Conservation (phyloP, 805 yeast genomes). For the Yarrowia sp. region DNA sequence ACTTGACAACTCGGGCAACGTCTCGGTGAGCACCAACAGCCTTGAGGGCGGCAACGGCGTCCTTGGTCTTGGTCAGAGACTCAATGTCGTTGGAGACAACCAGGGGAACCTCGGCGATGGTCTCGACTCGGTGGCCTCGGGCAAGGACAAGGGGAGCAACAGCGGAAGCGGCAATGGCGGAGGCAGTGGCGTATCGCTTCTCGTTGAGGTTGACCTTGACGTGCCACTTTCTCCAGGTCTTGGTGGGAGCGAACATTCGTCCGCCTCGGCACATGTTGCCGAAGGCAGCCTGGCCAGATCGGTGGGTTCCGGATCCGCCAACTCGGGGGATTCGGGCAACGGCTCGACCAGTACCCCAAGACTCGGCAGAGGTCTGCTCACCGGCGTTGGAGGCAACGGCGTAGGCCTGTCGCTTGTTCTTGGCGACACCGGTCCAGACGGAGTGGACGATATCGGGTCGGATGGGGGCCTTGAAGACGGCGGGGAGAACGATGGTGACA, state of each 20-base stretch:
- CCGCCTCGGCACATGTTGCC: conserved; percentile 99
- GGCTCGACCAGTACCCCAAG: conserved; percentile 99
- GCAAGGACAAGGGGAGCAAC: conserved; percentile 98
- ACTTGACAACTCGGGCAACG: conserved; percentile 94
- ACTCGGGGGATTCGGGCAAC: conserved; percentile 99
- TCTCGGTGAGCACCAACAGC: conserved; percentile 99
- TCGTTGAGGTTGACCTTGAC: conserved; percentile 99
- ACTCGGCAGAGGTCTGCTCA: conserved; percentile 99
- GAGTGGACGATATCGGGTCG: conserved; percentile 99
- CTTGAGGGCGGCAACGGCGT: conserved; percentile 96
- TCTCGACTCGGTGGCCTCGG: conserved; percentile 99
- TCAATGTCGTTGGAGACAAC: conserved; percentile 93
- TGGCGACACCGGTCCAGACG: conserved; percentile 97
- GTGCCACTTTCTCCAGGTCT: conserved; percentile 99
- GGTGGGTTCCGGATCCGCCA: conserved; percentile 99
- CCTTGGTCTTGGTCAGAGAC: conserved; percentile 94
- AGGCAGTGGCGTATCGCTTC: conserved; percentile 99
- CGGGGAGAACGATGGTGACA: conserved; percentile 88
- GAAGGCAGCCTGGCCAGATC: conserved; percentile 99
- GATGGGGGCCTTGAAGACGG: conserved; percentile 99
- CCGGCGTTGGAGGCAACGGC: conserved; percentile 99
- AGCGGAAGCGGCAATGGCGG: conserved; percentile 98
- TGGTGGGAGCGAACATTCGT: conserved; percentile 99
- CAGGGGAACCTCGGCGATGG: conserved; percentile 96
- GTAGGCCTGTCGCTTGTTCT: conserved; percentile 99